These are phyloP conservation scores for Flaveria floridana DNA, from an alignment of 140 eudicot species.

Conservation along the genomic window DNA sequence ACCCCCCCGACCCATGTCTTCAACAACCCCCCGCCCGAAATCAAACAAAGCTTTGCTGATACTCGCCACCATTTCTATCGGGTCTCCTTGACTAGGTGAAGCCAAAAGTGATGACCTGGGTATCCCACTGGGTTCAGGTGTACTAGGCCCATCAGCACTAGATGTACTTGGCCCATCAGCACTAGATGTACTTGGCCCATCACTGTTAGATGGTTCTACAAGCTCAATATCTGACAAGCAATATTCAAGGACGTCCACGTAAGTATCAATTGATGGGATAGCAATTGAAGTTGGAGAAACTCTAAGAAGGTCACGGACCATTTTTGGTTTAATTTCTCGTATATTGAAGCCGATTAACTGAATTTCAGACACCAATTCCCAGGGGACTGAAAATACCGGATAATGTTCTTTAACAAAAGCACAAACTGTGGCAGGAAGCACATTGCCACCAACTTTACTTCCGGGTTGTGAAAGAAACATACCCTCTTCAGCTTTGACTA, in stretches of 20 bases:
- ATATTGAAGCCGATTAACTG: slow-evolving; percentile 78
- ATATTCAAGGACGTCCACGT: slow-evolving; percentile 90
- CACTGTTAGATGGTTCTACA: slow-evolving; percentile 40
- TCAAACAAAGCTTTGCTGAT: slow-evolving; percentile 88
- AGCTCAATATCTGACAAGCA: slow-evolving; percentile 85
- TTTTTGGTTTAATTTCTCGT: slow-evolving; percentile 91
- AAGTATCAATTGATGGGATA: slow-evolving; percentile 69
- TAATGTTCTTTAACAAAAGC: slow-evolving; percentile 93
- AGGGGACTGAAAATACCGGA: slow-evolving; percentile 96
- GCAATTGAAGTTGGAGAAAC: slow-evolving; percentile 59
- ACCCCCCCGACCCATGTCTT: slow-evolving; percentile 81
- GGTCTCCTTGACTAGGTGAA: slow-evolving; percentile 73
- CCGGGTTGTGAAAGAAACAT: slow-evolving; percentile 98
- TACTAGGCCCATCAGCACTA: slow-evolving; percentile 22
- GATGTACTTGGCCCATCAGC: slow-evolving; percentile 32
- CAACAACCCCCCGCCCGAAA: slow-evolving; percentile 98
- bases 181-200: slow-evolving; percentile 38
- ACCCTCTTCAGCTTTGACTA: slow-evolving; percentile 94
- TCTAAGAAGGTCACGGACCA: slow-evolving; percentile 94
- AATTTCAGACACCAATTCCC: slow-evolving; percentile 91
- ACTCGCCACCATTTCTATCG: slow-evolving; percentile 84
- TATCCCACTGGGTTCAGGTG: slow-evolving; percentile 42
- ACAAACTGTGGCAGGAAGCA: slow-evolving; percentile 90
- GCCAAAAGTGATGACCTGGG: slow-evolving; percentile 39
- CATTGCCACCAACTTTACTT: slow-evolving; percentile 68